Percentiles rank a stretch among this genome's conserved stretches.
Conservation (phyloP, 352 stramenopile species). For the Peronospora farinosa region DNA sequence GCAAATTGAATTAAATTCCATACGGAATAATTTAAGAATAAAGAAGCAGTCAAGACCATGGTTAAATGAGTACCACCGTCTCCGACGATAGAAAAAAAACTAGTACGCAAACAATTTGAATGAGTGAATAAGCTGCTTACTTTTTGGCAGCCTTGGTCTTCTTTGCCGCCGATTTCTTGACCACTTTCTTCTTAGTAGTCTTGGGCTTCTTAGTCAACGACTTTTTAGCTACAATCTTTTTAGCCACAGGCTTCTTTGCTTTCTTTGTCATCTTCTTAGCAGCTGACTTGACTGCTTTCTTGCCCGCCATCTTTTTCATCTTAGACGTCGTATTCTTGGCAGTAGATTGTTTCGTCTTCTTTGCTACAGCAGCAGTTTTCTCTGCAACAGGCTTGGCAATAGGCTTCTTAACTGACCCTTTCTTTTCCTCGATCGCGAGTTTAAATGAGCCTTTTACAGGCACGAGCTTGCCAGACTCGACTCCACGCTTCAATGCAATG, state of each 20-base stretch:
- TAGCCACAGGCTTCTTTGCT: constrained; percentile 22
- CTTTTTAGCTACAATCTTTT: constrained; percentile 37
- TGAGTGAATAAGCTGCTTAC: constrained; percentile 13
- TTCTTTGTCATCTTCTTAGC: constrained; percentile 33
- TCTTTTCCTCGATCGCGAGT: constrained; percentile 88
- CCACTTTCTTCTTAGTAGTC: constrained; percentile 56
- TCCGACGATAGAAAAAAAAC: constrained; percentile 15
- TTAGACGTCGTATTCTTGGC: constrained; percentile 29
- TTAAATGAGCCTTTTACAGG: constrained; percentile 93
- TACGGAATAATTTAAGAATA: constrained; percentile 64
- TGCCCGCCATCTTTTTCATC: constrained; percentile 30
- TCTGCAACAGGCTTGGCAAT: constrained; percentile 32
- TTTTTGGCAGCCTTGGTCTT: constrained; percentile 46
- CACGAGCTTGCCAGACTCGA: constrained; percentile 85
- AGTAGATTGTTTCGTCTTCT: constrained; percentile 9
- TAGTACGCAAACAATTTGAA: constrained; percentile 19
- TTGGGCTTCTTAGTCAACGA: constrained; percentile 45
- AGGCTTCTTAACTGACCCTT: constrained; percentile 52
- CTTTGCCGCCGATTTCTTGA: constrained; percentile 62
- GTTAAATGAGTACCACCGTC: background rate
- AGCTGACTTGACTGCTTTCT: constrained; percentile 34
- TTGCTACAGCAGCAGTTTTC: constrained; percentile 23
- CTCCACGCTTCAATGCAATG: constrained; percentile 87
- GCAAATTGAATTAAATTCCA: constrained; percentile 34
- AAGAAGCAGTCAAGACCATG: constrained; percentile 17